These are phyloP conservation scores for Asterella californica DNA, from an alignment of 225 moss, liverwort and hornwort species.

Conservation along the genomic window DNA sequence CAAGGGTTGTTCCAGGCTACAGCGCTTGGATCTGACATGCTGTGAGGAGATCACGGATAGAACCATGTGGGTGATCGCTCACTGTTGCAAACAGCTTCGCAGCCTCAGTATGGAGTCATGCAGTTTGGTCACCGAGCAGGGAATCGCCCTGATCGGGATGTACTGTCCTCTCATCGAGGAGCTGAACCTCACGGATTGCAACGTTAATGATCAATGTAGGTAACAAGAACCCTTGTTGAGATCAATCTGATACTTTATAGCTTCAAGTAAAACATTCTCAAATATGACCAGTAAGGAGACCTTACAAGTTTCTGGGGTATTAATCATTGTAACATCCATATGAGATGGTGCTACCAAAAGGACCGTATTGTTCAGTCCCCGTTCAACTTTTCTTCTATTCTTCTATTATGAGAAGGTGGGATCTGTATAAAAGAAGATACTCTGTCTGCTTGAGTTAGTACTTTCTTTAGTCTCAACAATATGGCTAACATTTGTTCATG, in stretches of 20 bases:
- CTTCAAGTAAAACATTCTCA: no score
- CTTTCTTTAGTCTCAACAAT: no score
- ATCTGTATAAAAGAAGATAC: no score
- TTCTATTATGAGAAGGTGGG: no score
- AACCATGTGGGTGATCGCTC: constrained; percentile 43
- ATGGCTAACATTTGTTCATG: neutral
- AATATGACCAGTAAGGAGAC: no score
- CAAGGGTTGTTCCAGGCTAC: constrained; percentile 44
- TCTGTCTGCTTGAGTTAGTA: no score
- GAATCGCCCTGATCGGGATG: constrained; percentile 45
- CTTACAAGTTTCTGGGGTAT: no score
- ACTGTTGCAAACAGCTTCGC: constrained; percentile 49
- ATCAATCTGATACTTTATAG: neutral
- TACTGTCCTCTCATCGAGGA: constrained; percentile 50
- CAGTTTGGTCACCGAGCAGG: constrained; percentile 44
- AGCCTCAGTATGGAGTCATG: constrained; percentile 66
- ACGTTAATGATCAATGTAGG: constrained; percentile 51
- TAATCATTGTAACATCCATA: no score
- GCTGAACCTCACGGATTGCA: constrained; percentile 66
- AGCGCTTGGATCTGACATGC: constrained; percentile 63
- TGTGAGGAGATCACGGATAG: constrained; percentile 56
- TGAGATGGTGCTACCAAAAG: no score
- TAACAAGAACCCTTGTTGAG: constrained; percentile 4
- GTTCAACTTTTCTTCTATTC: no score
- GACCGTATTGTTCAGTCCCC: no score